A percentile compares a stretch with the other conserved stretches of the same genome.
phyloP scores from a whole-genome alignment of 108 stramenopile species.

The Cyclostephanos invisitatus region DNA sequence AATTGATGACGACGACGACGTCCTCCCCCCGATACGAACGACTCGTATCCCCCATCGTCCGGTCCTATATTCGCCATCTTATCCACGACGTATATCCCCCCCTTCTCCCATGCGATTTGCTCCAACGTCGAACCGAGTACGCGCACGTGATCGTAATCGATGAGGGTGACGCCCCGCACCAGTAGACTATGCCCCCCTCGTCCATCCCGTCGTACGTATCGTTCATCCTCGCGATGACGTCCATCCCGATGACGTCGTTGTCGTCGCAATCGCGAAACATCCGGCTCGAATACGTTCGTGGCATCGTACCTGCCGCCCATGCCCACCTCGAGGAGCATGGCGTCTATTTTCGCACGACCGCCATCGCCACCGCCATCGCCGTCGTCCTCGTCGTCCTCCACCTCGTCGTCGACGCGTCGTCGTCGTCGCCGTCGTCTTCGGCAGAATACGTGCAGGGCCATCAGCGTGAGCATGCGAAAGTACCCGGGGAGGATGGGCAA shows the following conservation, averaged over 20 bases:
- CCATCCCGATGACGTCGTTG: constrained; percentile 11
- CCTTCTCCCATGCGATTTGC: constrained; percentile 95
- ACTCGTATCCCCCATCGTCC: constrained; percentile 40
- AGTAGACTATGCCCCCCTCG: background rate
- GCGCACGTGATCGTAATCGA: constrained; percentile 89
- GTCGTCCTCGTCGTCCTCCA: background rate
- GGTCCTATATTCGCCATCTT: constrained; percentile 36
- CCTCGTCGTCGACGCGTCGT: background rate
- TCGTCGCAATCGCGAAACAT: constrained; percentile 1
- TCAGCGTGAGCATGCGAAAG: constrained; percentile 90
- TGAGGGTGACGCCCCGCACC: constrained; percentile 65
- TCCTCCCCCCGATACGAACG: constrained; percentile 9
- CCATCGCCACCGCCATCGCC: background rate
- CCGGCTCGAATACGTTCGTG: constrained; percentile 82
- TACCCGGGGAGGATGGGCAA: constrained; percentile 79
- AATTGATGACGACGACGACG: background rate
- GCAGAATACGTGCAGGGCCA: constrained; percentile 73
- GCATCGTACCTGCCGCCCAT: constrained; percentile 96
- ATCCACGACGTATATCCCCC: constrained; percentile 78
- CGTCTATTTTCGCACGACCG: constrained; percentile 52
- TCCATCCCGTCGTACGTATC: constrained; percentile 4
- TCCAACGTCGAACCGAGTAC: constrained; percentile 85
- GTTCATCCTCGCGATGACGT: background rate
- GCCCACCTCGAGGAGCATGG: constrained; percentile 89
- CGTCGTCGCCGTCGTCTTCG: background rate